phyloP scores from a whole-genome alignment of 495 filamentous ascomycete species.

The Sordaria brevicollis region DNA sequence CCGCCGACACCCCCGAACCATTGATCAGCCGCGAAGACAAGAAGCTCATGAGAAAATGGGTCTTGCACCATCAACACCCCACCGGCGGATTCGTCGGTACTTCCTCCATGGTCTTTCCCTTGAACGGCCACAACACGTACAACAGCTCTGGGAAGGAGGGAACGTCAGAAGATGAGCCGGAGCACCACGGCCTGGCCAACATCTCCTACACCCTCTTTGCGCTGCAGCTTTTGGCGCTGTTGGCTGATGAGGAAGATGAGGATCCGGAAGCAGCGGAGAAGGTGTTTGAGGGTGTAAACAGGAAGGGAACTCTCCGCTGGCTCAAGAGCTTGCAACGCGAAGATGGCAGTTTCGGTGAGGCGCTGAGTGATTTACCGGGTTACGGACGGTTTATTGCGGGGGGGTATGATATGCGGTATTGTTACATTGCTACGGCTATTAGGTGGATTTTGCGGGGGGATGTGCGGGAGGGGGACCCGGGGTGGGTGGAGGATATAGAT shows the following conservation, averaged over 20 bases:
- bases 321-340: slow-evolving; percentile 64
- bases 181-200: slow-evolving; percentile 68
- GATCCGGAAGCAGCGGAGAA: slow-evolving; percentile 13
- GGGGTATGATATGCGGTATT: slow-evolving; percentile 75
- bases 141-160: slow-evolving; percentile 11
- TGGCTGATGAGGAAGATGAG: slow-evolving; percentile 57
- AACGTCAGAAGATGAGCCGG: slow-evolving; percentile 23
- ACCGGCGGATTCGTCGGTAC: slow-evolving; percentile 71
- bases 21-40: slow-evolving; percentile 28
- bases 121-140: slow-evolving; percentile 22
- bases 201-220: slow-evolving; percentile 84
- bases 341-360: slow-evolving; percentile 89
- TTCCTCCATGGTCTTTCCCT: slow-evolving; percentile 39
- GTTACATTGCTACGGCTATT: slow-evolving; percentile 71
- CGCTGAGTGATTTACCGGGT: slow-evolving; percentile 40
- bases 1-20: slow-evolving; percentile 10
- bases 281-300: slow-evolving; percentile 46
- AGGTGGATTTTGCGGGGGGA: slow-evolving; percentile 68
- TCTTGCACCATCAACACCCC: slow-evolving; percentile 69
- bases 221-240: slow-evolving; percentile 57
- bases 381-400: slow-evolving; percentile 52
- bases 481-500: slow-evolving; percentile 59
- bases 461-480: slow-evolving; percentile 39
- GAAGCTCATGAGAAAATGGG: slow-evolving; percentile 27
- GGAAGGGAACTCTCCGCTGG: slow-evolving; percentile 59